Conservation (phyloP, 768 basidiomycete genomes). For the Boletus tylopilopsis region DNA sequence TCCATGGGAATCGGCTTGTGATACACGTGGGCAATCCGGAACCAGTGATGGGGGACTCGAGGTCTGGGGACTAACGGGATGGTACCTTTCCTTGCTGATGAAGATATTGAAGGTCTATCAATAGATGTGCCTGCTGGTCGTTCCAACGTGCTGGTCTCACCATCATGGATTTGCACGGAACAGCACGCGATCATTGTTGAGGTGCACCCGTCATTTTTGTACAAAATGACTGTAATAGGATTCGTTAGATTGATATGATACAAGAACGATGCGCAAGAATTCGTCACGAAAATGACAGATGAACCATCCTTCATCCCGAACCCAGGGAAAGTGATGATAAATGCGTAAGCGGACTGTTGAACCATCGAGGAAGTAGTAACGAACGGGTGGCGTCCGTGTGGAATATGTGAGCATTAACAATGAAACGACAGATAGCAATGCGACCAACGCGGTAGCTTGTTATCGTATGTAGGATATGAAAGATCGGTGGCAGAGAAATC, state of each 20-base stretch:
- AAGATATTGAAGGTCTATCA: slow-evolving; percentile 47
- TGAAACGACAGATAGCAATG: slow-evolving; percentile 25
- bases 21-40: slow-evolving; percentile 37
- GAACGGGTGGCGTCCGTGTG: slow-evolving; percentile 12
- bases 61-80: slow-evolving; percentile 83
- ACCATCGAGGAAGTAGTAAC: slow-evolving; percentile 9
- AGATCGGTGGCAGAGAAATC: slow-evolving; percentile 17
- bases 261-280: slow-evolving; percentile 18
- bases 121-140: slow-evolving; percentile 13
- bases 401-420: slow-evolving; percentile 28
- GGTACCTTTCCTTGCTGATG: slow-evolving; percentile 71
- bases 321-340: slow-evolving; percentile 12
- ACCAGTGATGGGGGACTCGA: slow-evolving; percentile 51
- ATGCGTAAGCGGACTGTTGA: slow-evolving; percentile 18
- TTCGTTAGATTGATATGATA: slow-evolving; percentile 23
- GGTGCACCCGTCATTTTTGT: background rate
- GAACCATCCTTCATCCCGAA: slow-evolving; percentile 9
- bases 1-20: slow-evolving; percentile 29
- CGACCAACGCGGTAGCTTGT: slow-evolving; percentile 15
- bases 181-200: background rate
- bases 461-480: slow-evolving; percentile 17
- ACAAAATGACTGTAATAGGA: background rate
- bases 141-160: background rate
- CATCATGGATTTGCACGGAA: background rate
- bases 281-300: slow-evolving; percentile 15